Percentiles rank a stretch among this genome's conserved stretches.
Evolutionary conservation across 139 green algal species (phyloP).

Genomic region (Desmodesmus armatus): DNA sequence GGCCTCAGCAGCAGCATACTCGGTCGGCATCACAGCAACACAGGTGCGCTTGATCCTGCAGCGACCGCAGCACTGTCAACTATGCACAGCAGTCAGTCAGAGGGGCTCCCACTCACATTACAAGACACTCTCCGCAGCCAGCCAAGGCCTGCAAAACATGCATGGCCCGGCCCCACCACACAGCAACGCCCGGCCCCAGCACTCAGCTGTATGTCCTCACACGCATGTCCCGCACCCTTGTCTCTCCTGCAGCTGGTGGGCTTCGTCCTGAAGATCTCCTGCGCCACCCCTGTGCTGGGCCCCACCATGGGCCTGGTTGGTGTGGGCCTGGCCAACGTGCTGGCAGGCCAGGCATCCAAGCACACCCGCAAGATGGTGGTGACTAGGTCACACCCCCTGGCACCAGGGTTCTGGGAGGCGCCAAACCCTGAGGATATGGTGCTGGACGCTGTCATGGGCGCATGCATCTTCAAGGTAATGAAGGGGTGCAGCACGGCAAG

Average conservation of each 20-base stretch:
- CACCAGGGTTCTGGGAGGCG: conserved; percentile 23
- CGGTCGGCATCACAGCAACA: conserved; percentile 17
- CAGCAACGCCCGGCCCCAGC: too few relatives aligned
- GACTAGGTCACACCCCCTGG: conserved; percentile 28
- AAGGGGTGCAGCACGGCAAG: too few relatives aligned
- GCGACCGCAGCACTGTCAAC: background rate
- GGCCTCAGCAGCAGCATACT: conserved; percentile 40
- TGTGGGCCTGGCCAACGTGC: conserved; percentile 67
- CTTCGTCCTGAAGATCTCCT: conserved; percentile 72
- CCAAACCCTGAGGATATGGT: conserved; percentile 54
- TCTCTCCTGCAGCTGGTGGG: conserved; percentile 47
- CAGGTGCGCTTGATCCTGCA: too few relatives aligned
- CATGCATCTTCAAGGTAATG: conserved; percentile 74
- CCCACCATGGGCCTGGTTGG: conserved; percentile 63
- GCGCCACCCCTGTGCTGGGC: conserved; percentile 68
- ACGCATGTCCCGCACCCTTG: too few relatives aligned
- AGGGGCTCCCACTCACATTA: background rate
- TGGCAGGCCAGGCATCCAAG: conserved; percentile 64
- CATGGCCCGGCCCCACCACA: too few relatives aligned
- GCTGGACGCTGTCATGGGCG: conserved; percentile 68
- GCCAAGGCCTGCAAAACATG: too few relatives aligned
- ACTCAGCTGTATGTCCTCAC: too few relatives aligned
- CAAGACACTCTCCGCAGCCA: too few relatives aligned
- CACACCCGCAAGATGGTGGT: conserved; percentile 38
- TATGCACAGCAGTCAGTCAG: background rate